These are phyloP conservation scores for Allium fistulosum DNA, from an alignment of 106 monocot species.

Conservation along the genomic window DNA sequence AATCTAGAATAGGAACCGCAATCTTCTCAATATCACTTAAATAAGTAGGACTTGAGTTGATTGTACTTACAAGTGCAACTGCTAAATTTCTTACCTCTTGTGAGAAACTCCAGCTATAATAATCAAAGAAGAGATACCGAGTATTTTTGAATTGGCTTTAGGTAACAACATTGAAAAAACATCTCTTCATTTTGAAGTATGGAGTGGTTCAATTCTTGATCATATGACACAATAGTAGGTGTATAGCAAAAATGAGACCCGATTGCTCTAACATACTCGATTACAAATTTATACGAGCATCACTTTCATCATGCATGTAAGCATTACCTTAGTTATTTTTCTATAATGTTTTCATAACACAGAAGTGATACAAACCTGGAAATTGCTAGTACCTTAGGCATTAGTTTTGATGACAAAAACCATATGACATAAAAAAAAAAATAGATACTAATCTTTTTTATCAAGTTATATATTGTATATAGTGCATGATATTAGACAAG, in stretches of 20 bases:
- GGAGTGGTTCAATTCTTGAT: slow-evolving; percentile 83
- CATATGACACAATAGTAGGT: slow-evolving; percentile 80
- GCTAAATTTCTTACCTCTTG: slow-evolving; percentile 58
- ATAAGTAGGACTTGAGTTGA: slow-evolving; percentile 36
- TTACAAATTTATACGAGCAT: background rate
- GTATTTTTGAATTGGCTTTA: slow-evolving; percentile 64
- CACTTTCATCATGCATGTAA: slow-evolving; percentile 14
- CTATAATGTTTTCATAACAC: no score
- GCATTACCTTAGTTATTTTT: no score
- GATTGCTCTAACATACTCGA: slow-evolving; percentile 78
- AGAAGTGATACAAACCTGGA: slow-evolving; percentile 32
- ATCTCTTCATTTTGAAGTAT: slow-evolving; percentile 88
- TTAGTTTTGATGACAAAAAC: no score
- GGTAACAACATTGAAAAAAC: slow-evolving; percentile 77
- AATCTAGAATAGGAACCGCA: slow-evolving; percentile 24
- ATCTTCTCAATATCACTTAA: slow-evolving; percentile 61
- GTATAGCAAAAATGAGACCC: slow-evolving; percentile 72
- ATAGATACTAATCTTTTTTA: no score
- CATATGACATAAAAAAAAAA: no score
- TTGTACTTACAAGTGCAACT: slow-evolving; percentile 46
- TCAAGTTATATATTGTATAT: no score
- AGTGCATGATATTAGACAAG: no score
- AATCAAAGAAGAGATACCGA: slow-evolving; percentile 75
- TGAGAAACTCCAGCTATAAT: slow-evolving; percentile 69
- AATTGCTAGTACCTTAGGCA: no score